These are phyloP conservation scores for Ophiocordyceps robertsii DNA, from an alignment of 2,329 filamentous ascomycete species.

Conservation along the genomic window DNA sequence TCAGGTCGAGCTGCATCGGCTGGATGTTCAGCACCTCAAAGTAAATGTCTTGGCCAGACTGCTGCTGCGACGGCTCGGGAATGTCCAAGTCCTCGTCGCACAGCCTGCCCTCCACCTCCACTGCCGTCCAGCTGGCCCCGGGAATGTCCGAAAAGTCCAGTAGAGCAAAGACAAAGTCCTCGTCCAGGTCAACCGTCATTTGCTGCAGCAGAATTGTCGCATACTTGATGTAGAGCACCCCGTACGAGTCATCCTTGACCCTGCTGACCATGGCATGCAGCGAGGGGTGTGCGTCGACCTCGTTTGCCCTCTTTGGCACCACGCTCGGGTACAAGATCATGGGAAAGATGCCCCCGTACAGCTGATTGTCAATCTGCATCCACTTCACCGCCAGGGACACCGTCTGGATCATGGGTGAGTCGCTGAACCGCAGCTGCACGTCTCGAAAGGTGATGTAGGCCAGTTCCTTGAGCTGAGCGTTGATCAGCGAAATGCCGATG, in stretches of 20 bases:
- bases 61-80: constrained; percentile 75
- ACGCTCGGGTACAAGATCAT: constrained; percentile 96
- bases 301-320: constrained; percentile 89
- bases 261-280: constrained; percentile 83
- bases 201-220: constrained; percentile 87
- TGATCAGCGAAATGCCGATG: constrained; percentile 86
- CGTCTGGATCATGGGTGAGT: constrained; percentile 89
- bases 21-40: constrained; percentile 96
- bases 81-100: constrained; percentile 86
- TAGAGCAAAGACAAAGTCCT: constrained; percentile 94
- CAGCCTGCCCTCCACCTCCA: constrained; percentile 65
- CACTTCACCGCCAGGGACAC: constrained; percentile 86
- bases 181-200: constrained; percentile 95
- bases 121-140: constrained; percentile 61
- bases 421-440: constrained; percentile 79
- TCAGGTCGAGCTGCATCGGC: constrained; percentile 94
- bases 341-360: constrained; percentile 96
- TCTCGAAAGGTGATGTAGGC: constrained; percentile 90
- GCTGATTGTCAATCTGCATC: constrained; percentile 97
- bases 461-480: constrained; percentile 79
- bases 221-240: constrained; percentile 97
- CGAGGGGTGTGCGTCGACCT: constrained; percentile 92
- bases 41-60: constrained; percentile 87
- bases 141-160: constrained; percentile 91
- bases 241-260: constrained; percentile 97